These are phyloP conservation scores for Neofusicoccum cordaticola DNA, from an alignment of 2,329 filamentous ascomycete species.

Conservation along the genomic window DNA sequence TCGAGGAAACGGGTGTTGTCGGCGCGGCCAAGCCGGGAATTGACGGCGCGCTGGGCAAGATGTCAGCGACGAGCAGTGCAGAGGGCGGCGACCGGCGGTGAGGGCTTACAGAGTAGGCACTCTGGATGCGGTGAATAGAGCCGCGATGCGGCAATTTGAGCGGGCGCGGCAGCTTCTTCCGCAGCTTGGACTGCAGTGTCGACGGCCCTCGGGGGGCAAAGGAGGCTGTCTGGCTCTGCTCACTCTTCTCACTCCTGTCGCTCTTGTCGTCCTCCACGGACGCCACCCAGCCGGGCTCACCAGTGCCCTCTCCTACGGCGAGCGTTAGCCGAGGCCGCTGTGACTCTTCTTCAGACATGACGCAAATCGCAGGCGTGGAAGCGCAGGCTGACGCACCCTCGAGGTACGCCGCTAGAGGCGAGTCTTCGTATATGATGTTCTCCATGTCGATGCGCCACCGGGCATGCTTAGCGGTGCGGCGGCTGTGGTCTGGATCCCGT, in stretches of 20 bases:
- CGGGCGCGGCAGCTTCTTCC: conserved; percentile 49
- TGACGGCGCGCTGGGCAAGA: conserved; percentile 60
- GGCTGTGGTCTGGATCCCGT: not conserved
- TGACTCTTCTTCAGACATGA: conserved; percentile 14
- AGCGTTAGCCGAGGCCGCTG: conserved; percentile 24
- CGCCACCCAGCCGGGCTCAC: conserved; percentile 20
- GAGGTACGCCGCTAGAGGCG: conserved; percentile 84
- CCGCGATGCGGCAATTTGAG: conserved; percentile 40
- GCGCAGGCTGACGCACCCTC: conserved; percentile 61
- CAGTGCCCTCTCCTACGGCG: conserved; percentile 33
- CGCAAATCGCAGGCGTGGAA: conserved; percentile 18
- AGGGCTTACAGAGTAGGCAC: conserved; percentile 35
- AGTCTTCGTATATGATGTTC: conserved; percentile 80
- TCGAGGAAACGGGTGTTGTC: conserved; percentile 87
- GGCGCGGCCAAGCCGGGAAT: conserved; percentile 68
- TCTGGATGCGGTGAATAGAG: conserved; percentile 38
- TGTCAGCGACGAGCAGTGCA: conserved; percentile 21
- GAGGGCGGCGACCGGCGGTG: not conserved
- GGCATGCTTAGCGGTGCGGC: conserved; percentile 21
- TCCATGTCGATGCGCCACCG: conserved; percentile 60
- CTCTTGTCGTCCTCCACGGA: conserved; percentile 4
- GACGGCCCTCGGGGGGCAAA: conserved; percentile 53
- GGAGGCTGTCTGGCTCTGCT: conserved; percentile 24
- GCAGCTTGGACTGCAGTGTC: conserved; percentile 48
- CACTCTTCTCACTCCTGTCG: not conserved